phyloP scores from a whole-genome alignment of 2,329 filamentous ascomycete genomes.

The Colletotrichum simmondsii region DNA sequence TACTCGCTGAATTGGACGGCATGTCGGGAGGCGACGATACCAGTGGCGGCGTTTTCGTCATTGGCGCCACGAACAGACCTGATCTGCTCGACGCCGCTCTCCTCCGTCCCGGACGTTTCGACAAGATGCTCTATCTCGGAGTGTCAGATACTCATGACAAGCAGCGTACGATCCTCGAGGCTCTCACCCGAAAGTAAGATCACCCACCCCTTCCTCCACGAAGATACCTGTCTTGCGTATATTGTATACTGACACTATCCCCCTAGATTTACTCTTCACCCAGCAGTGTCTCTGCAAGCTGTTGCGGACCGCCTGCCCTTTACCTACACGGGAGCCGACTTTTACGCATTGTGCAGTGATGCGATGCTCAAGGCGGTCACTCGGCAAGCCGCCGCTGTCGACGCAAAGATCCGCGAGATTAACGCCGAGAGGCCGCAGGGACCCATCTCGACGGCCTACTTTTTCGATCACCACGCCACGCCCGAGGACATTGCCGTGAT shows the following conservation, averaged over 20 bases:
- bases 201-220: neutral
- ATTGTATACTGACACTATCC: neutral
- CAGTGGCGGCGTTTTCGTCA: slow-evolving; percentile 90
- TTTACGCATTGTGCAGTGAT: slow-evolving; percentile 97
- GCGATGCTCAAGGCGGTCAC: slow-evolving; percentile 99
- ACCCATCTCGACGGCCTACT: slow-evolving; percentile 86
- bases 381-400: slow-evolving; percentile 84
- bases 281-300: slow-evolving; percentile 77
- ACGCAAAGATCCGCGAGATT: slow-evolving; percentile 81
- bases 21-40: slow-evolving; percentile 94
- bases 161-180: slow-evolving; percentile 93
- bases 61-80: slow-evolving; percentile 94
- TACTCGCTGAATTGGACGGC: slow-evolving; percentile 94
- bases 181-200: slow-evolving; percentile 89
- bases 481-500: slow-evolving; percentile 86
- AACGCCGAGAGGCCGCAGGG: slow-evolving; percentile 57
- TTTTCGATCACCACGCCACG: slow-evolving; percentile 92
- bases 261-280: slow-evolving; percentile 83
- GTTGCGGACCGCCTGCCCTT: slow-evolving; percentile 86
- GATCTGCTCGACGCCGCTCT: slow-evolving; percentile 93
- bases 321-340: slow-evolving; percentile 96
- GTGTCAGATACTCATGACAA: slow-evolving; percentile 98
- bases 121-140: slow-evolving; percentile 98
- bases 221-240: neutral
- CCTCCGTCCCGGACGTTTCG: slow-evolving; percentile 89